Evolutionary conservation across 2,329 filamentous ascomycete genomes (phyloP).

Genomic region (Sclerotinia subarctica): DNA sequence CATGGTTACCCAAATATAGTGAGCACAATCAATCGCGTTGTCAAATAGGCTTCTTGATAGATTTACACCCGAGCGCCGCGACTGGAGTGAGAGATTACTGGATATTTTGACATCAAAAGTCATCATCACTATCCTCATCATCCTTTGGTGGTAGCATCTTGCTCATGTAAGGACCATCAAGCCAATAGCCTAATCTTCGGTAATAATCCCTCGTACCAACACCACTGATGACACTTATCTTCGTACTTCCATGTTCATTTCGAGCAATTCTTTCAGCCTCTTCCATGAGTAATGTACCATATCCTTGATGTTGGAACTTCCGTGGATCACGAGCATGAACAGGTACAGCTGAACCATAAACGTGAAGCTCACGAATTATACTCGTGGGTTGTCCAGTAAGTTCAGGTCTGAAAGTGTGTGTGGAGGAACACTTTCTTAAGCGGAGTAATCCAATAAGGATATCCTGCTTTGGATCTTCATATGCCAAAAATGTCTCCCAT

Average conservation of each 20-base stretch:
- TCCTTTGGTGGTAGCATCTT: conserved; percentile 35
- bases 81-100: background rate
- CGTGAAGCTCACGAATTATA: conserved; percentile 89
- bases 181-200: conserved; percentile 83
- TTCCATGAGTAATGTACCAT: conserved; percentile 94
- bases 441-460: conserved; percentile 90
- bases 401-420: conserved; percentile 89
- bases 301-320: conserved; percentile 98
- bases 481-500: conserved; percentile 98
- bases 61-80: background rate
- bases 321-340: conserved; percentile 91
- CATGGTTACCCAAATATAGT: conserved; percentile 1
- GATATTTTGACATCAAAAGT: conserved; percentile 20
- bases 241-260: conserved; percentile 88
- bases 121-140: conserved; percentile 37
- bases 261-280: conserved; percentile 93
- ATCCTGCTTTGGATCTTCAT: conserved; percentile 97
- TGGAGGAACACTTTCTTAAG: conserved; percentile 83
- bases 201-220: conserved; percentile 97
- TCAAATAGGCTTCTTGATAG: background rate
- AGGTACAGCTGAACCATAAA: conserved; percentile 96
- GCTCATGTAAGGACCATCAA: conserved; percentile 63
- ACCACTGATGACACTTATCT: conserved; percentile 97
- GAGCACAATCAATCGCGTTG: background rate
- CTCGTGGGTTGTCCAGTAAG: conserved; percentile 83